Percentiles rank a stretch among this genome's conserved stretches.
Evolutionary conservation across 768 basidiomycete species (phyloP).

Genomic region (Xerocomus potaroensis): DNA sequence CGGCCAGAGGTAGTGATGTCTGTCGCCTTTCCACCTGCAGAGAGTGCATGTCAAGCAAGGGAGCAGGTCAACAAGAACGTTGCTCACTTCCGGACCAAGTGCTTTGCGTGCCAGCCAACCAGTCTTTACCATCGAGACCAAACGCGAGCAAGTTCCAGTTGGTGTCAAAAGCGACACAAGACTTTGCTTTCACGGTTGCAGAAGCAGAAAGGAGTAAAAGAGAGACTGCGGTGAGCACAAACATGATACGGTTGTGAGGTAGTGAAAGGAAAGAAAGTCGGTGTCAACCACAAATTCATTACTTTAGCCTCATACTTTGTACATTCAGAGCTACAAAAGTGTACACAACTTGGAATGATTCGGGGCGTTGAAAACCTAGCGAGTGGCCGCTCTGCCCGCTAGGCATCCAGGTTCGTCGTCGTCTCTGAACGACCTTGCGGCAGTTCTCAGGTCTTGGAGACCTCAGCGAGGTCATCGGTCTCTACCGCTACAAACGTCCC

Average conservation of each 20-base stretch:
- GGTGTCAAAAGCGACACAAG: slow-evolving; percentile 77
- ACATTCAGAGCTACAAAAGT: background rate
- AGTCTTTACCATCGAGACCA: slow-evolving; percentile 80
- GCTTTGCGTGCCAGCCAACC: slow-evolving; percentile 67
- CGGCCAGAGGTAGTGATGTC: slow-evolving; percentile 72
- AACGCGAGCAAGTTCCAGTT: slow-evolving; percentile 87
- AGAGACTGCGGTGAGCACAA: slow-evolving; percentile 45
- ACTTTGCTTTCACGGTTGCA: slow-evolving; percentile 34
- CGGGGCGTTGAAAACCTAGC: no score
- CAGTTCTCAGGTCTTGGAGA: no score
- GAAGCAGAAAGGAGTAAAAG: slow-evolving; percentile 44
- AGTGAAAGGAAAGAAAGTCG: background rate
- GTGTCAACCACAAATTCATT: no score
- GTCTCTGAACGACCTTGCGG: no score
- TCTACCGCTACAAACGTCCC: no score
- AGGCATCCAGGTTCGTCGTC: no score
- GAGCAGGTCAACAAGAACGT: background rate
- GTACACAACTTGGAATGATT: background rate
- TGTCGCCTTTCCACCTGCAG: slow-evolving; percentile 37
- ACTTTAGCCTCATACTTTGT: no score
- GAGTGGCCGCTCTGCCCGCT: no score
- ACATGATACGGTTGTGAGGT: slow-evolving; percentile 26
- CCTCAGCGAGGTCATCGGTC: no score
- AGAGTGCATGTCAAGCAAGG: slow-evolving; percentile 1
- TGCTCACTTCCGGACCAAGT: slow-evolving; percentile 59